Evolutionary conservation across 257 asterid genomes (phyloP), one percentile per base, ranked within the genome.

Genomic region (Striga asiatica): DNA sequence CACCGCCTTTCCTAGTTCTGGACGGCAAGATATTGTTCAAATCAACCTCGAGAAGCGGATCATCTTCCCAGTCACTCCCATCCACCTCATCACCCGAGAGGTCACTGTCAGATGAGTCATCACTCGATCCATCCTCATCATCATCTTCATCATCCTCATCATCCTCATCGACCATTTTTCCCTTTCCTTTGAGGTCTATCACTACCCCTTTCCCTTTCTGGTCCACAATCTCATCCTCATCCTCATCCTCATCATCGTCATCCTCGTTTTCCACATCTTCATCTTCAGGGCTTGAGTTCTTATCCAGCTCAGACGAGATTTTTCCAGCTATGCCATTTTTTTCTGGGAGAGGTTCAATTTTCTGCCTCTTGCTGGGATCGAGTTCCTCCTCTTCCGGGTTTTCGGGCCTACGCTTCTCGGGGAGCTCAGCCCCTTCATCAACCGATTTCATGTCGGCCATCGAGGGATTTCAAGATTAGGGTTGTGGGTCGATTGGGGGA

Each of bases 1-100:
- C 46, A 62, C 54, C 68, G n/a, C n/a, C n/a, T n/a, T n/a, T n/a
- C 71, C 85, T 67, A 34, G 85, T 78, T 71, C 81, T 74, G 32
- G 79, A 75, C 11, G 85, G 81, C 75, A 78, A 62, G 56, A 78
- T 78, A 75, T 78, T 78, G 61, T 64, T 74, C 75, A 78, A 66
- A 60, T 78, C 81, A 69, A 78, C 71, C 71, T 78, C 84, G 4
- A 73, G 72, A 17, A 78, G 82, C 8, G 72, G 78, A 69, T 79
- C 71, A n/a, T 70, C 82, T 53, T 75, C 81, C 37, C 50, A 11
- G 47, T 75, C 85, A 61, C 73, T 61, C 25, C 37, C 80, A 22
- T 61, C 71, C 28, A 67, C 71, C n/a, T 73, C 79, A 45, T 73
- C 78, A n/a, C n/a, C n/a, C 0, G 74, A 59, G 32, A 70, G 63